A percentile compares a stretch with the other conserved stretches of the same genome.
These are phyloP conservation scores for Skeletonema tropicum DNA, from an alignment of 108 stramenopile genomes.

Conservation along the genomic window DNA sequence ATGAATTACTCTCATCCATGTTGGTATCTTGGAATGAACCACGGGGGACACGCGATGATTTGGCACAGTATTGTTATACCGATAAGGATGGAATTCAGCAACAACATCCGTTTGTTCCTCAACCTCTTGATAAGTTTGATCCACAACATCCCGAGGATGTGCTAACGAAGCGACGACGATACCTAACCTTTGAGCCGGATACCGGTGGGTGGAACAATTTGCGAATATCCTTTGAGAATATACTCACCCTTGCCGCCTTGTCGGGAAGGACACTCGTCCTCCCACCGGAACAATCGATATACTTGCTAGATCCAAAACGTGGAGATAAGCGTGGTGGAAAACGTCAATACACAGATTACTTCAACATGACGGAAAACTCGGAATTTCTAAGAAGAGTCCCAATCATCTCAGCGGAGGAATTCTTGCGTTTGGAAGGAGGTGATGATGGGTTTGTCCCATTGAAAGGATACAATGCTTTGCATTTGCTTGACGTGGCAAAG, in stretches of 20 bases:
- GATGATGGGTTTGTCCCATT: conserved; percentile 39
- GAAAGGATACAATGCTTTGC: conserved; percentile 28
- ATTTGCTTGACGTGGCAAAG: conserved; percentile 19
- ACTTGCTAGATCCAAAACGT: conserved; percentile 61
- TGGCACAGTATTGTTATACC: conserved; percentile 49
- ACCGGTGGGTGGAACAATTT: conserved; percentile 83
- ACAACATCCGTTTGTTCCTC: conserved; percentile 36
- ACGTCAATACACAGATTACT: conserved; percentile 41
- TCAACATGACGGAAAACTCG: conserved; percentile 40
- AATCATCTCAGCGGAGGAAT: conserved; percentile 65
- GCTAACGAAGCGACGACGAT: conserved; percentile 20
- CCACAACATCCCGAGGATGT: not conserved
- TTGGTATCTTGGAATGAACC: conserved; percentile 83
- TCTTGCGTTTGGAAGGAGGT: conserved; percentile 53
- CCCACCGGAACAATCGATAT: conserved; percentile 79
- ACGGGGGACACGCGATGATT: conserved; percentile 55
- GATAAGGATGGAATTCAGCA: conserved; percentile 4
- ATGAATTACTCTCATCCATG: conserved; percentile 33
- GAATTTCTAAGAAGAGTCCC: conserved; percentile 56
- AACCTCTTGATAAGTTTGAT: conserved; percentile 18
- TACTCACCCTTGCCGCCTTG: conserved; percentile 76
- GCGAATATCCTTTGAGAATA: conserved; percentile 81
- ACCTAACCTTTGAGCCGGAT: conserved; percentile 77
- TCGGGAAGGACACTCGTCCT: conserved; percentile 86
- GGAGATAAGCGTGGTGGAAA: conserved; percentile 47